Evolutionary conservation across 176 grass and related monocot species (phyloP), one percentile per base, ranked within the genome.

Genomic region (Panicum miliaceum): DNA sequence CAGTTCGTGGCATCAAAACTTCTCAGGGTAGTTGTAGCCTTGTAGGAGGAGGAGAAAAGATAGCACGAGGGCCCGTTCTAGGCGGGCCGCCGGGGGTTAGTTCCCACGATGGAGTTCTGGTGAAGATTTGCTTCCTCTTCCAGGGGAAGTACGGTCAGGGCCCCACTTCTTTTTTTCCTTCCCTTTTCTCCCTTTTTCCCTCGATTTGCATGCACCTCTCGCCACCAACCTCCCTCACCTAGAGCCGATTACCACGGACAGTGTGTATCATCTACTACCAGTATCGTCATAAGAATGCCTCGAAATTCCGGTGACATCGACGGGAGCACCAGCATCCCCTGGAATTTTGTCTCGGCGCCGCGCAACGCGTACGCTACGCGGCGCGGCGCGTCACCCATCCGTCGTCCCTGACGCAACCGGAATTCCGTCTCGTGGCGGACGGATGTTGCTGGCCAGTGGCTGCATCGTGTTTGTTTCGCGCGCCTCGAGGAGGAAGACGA

Each of bases 81-180:
- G 19, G 52, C 29, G 29, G 29, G 29, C 29, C 51, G 47, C 7
- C 22, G n/a, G 57, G 57, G 20, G 53, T 57, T 80, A n/a, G 46
- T 68, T 51, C 53, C 54, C 70, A 38, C 37, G 16, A 35, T 5
- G 53, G 7, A 65, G 71, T 26, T 75, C 4, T 32, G 42, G 46
- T 41, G 71, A n/a, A 34, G 71, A 75, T 84, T 75, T 43, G 69
- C 22, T 38, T 83, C 57, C 13, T n/a, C 0, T 20, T 20, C 22
- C 14, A 0, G 50, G 51, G 65, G 74, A 12, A 57, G 12, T 36
- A 18, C 14, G 29, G 62, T 29, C 6, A 8, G 26, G 29, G 29
- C 29, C 10, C 10, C 60, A 15, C 12, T 14, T 57, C 2, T n/a
- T 23, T 57, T 12, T 12, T 10, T 27, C 11, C 20, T 8, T 23